Evolutionary conservation across 1,284 basidiomycete species (phyloP).

Genomic region (Boletellus deceptivus): DNA sequence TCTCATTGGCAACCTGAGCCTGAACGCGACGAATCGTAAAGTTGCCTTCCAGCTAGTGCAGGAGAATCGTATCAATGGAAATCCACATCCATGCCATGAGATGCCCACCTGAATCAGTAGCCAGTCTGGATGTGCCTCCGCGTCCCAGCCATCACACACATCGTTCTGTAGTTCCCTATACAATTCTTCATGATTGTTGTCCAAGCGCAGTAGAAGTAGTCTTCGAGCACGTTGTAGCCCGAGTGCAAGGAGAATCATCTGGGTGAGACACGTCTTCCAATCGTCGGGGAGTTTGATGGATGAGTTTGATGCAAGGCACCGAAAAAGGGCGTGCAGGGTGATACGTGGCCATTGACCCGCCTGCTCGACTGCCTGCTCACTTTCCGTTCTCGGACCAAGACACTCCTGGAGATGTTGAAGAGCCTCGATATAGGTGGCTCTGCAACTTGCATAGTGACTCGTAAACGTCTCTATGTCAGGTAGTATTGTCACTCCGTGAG

Average conservation of each 20-base stretch:
- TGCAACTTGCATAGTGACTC: not conserved
- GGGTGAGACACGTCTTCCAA: constrained; percentile 32
- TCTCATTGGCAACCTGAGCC: not conserved
- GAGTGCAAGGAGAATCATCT: constrained; percentile 30
- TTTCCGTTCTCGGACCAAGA: not conserved
- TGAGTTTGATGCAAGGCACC: constrained; percentile 1
- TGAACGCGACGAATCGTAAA: not conserved
- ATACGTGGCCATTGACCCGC: not conserved
- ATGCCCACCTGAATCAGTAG: constrained; percentile 42
- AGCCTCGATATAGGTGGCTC: not conserved
- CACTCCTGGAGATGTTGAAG: not conserved
- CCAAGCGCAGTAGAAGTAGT: constrained; percentile 5
- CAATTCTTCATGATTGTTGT: constrained; percentile 26
- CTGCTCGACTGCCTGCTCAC: not conserved
- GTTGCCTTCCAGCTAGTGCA: not conserved
- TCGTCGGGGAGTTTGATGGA: not conserved
- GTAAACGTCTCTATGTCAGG: not conserved
- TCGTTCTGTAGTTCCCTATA: constrained; percentile 34
- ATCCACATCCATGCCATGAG: not conserved
- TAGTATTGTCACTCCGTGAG: no score
- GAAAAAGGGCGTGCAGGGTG: not conserved
- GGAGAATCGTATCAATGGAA: not conserved
- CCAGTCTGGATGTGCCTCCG: constrained; percentile 37
- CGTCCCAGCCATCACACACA: constrained; percentile 12
- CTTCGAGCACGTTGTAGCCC: constrained; percentile 33